Evolutionary conservation across 768 basidiomycete genomes (phyloP), one percentile per base, ranked within the genome.

Genomic region (Suillus alpinus): DNA sequence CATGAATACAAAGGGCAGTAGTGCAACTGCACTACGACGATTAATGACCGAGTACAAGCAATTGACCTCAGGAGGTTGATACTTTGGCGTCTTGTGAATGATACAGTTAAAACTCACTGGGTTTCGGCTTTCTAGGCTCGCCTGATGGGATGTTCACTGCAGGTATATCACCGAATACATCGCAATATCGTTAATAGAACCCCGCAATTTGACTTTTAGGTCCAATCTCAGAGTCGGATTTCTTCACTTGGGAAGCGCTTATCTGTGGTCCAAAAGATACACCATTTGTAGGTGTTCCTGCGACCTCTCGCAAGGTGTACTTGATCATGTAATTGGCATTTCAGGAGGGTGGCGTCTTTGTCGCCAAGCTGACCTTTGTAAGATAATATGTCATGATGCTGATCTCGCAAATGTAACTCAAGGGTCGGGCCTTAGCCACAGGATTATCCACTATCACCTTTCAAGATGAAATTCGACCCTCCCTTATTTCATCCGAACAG

Each of bases 401-500:
- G 39, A 59, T 56, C 41, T 47, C 57, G 50, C 61, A 62, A 44
- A 53, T 63, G 59, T 52, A 49, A 55, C 58, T 49, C 50, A 61
- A 44, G 47, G 50, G 26, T 6, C 31, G 46, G 20, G 34, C 39
- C 51, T 39, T 61, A 94, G 94, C 95, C 95, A 0, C 72, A 82
- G 41, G 97, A 99, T 71, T 99, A 99, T 76, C 97, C 97, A 36
- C 78, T 99, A 68, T 96, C 93, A 57, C 97, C 97, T 20, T 98
- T 98, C 87, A 98, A 95, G 79, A 98, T 99, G 97, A 94, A 85
- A 70, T 99, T 99, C 69, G 95, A 98, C 49, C 97, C 97, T 3
- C 95, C 96, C 2, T 74, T 99, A 59, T 92, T 98, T 76, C 97
- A 99, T 76, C 97, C 97, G 18, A 99, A 99, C 73, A 91, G 97